Conservation (phyloP, 768 basidiomycete species). For the Tylopilus felleus region DNA sequence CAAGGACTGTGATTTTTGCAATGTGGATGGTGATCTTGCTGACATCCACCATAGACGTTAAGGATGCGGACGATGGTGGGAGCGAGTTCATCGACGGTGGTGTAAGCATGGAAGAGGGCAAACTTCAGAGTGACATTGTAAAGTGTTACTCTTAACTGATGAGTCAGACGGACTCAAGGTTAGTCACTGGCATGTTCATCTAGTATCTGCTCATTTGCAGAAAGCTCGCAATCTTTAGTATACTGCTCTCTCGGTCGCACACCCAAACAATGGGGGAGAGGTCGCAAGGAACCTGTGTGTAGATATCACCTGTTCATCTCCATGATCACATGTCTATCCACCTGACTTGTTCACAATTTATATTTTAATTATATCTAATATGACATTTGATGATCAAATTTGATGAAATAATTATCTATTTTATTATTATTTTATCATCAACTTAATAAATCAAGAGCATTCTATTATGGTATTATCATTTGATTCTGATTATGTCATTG, state of each 20-base stretch:
- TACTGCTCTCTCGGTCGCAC: constrained; percentile 81
- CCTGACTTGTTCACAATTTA: no score
- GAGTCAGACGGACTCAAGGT: constrained; percentile 97
- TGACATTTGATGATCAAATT: no score
- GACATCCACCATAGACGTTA: no score
- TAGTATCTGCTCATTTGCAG: constrained; percentile 37
- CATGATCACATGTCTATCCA: no score
- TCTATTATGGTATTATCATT: no score
- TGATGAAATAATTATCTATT: no score
- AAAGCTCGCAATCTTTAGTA: constrained; percentile 90
- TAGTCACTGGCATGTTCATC: constrained; percentile 5
- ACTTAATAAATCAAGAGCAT: no score
- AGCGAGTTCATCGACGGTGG: constrained; percentile 63
- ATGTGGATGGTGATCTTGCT: no score
- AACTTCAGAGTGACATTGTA: constrained; percentile 67
- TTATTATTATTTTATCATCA: no score
- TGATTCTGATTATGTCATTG: no score
- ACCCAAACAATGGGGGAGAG: constrained; percentile 83
- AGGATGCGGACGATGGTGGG: constrained; percentile 64
- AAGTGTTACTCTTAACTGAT: constrained; percentile 97
- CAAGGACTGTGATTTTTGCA: no score
- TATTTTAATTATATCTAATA: no score
- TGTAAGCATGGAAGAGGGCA: constrained; percentile 56
- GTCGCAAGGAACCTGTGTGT: constrained; percentile 79
- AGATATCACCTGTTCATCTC: constrained; percentile 29